phyloP scores from a whole-genome alignment of 2,329 filamentous ascomycete species.

The Colletotrichum graminicola region DNA sequence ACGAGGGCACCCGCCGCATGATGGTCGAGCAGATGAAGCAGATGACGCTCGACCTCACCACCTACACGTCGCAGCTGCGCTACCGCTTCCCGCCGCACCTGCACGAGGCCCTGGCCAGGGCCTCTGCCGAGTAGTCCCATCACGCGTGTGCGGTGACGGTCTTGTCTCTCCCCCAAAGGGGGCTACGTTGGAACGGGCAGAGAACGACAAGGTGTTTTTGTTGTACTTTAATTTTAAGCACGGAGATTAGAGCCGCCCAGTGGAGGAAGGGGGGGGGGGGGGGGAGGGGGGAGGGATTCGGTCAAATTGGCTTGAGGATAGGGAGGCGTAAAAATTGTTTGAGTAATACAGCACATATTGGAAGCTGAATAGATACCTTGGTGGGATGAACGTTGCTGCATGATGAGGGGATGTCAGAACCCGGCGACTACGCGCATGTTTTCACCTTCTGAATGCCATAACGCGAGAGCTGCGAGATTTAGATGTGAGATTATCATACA shows the following conservation, averaged over 20 bases:
- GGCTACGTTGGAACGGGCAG: not conserved
- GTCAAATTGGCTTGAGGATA: not conserved
- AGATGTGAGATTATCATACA: not conserved
- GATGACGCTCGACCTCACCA: conserved; percentile 90
- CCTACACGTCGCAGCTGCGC: conserved; percentile 91
- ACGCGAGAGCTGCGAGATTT: not conserved
- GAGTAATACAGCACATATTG: conserved; percentile 33
- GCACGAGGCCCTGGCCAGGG: conserved; percentile 88
- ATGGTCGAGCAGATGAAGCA: conserved; percentile 80
- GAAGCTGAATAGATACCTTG: conserved; percentile 23
- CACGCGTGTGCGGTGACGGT: not conserved
- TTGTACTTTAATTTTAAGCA: not conserved
- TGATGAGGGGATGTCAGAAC: not conserved
- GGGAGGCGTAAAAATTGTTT: conserved; percentile 23
- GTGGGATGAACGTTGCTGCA: not conserved
- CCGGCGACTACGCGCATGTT: not conserved
- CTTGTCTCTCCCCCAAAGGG: not conserved
- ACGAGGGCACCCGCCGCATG: conserved; percentile 71
- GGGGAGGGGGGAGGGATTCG: too few relatives aligned
- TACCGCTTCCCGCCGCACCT: conserved; percentile 90
- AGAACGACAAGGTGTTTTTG: not conserved
- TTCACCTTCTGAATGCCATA: not conserved
- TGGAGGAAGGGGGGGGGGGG: not conserved
- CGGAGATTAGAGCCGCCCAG: not conserved
- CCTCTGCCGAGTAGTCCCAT: conserved; percentile 72